These are phyloP conservation scores for Ephemerocybe angulata DNA, from an alignment of 768 basidiomycete genomes.

Conservation along the genomic window DNA sequence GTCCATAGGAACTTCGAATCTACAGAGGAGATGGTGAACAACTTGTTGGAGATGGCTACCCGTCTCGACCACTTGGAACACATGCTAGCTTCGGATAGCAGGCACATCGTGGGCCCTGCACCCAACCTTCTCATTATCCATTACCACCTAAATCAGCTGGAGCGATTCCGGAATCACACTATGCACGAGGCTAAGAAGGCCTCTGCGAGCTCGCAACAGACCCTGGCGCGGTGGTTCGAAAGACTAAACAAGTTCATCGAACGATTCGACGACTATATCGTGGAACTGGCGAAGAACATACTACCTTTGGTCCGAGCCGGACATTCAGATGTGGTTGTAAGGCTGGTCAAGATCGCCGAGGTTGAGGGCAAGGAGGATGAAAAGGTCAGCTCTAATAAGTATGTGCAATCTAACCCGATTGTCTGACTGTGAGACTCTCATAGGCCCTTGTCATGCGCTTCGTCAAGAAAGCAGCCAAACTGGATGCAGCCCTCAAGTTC, in stretches of 20 bases:
- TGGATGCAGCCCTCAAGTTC: slow-evolving; percentile 91
- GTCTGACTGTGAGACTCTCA: slow-evolving; percentile 5
- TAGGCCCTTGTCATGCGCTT: slow-evolving; percentile 92
- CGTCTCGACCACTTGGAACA: slow-evolving; percentile 76
- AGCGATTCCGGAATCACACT: slow-evolving; percentile 90
- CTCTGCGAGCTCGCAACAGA: slow-evolving; percentile 59
- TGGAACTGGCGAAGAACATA: slow-evolving; percentile 73
- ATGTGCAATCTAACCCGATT: not conserved
- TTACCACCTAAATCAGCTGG: slow-evolving; percentile 87
- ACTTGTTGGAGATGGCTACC: slow-evolving; percentile 87
- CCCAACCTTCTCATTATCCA: slow-evolving; percentile 88
- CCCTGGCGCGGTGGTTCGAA: slow-evolving; percentile 78
- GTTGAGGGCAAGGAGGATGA: slow-evolving; percentile 91
- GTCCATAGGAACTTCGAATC: slow-evolving; percentile 94
- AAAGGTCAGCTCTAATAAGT: slow-evolving; percentile 59
- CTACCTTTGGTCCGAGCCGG: slow-evolving; percentile 77
- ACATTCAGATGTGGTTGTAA: slow-evolving; percentile 82
- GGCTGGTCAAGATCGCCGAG: slow-evolving; percentile 89
- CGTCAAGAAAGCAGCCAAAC: slow-evolving; percentile 89
- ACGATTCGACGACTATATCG: slow-evolving; percentile 82
- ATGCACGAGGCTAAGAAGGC: slow-evolving; percentile 91
- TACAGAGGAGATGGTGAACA: slow-evolving; percentile 93
- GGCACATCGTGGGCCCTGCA: slow-evolving; percentile 81
- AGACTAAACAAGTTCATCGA: slow-evolving; percentile 75
- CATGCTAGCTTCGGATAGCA: slow-evolving; percentile 70